Evolutionary conservation across 257 asterid species (phyloP), one percentile per base, ranked within the genome.

Genomic region (Nicotiana obtusifolia): DNA sequence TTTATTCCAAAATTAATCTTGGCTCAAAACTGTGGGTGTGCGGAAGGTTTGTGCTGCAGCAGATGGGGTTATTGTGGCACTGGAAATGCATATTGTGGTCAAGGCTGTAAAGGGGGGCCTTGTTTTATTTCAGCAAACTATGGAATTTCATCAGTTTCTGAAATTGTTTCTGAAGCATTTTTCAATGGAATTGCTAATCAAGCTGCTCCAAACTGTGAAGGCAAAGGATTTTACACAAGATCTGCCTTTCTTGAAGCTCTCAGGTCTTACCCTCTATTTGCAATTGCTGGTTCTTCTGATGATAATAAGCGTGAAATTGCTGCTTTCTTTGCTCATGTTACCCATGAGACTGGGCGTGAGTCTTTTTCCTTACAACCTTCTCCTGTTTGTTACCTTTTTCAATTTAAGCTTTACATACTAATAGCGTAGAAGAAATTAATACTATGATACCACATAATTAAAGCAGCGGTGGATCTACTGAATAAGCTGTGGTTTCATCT

Each of bases 291-390:
- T 9, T 76, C 88, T 1, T 4, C 76, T 2, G 91, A 90, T 22
- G 89, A 84, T 15, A 78, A 89, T 10, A 90, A 80, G 85, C 91
- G 89, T 3, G 93, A 90, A 84, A 87, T 88, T 7, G 93, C 93
- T 1, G 90, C 93, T 15, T 90, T 87, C 83, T 88, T 90, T 5
- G 93, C 93, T 5, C 93, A 90, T 52, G 84, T 83, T 73, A 82
- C 93, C 3, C 91, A 90, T 81, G 93, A 88, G 78, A 90, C 91
- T 35, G 90, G 90, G 80, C 87, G 91, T 90, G 76, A 87, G 91
- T 83, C 49, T 1, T 49, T 33, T 20, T 35, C 1, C 67, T 5
- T 54, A 24, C 5, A 8, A 41, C 37, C 47, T 41, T 41, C 11
- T 7, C 11, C 0, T 41, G 47, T 41, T 41, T 7, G 3, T 8